Evolutionary conservation across 2,329 filamentous ascomycete species (phyloP).

Genomic region (Penicillium brasilianum): DNA sequence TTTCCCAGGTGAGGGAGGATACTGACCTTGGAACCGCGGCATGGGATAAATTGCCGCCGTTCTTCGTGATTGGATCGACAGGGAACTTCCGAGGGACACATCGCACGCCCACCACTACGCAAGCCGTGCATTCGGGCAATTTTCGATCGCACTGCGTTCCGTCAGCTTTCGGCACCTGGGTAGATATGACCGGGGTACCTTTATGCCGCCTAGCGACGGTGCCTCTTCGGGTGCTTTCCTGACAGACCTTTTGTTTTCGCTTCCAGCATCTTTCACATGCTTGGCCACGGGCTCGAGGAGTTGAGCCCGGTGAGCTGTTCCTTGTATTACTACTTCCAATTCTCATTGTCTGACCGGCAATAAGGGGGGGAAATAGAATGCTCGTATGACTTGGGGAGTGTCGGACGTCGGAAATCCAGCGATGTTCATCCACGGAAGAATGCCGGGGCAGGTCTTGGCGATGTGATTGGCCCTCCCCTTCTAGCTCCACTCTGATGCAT

Average conservation of each 20-base stretch:
- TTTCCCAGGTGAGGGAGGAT: background rate
- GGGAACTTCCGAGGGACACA: constrained; percentile 25
- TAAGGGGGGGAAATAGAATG: background rate
- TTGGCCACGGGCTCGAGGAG: constrained; percentile 26
- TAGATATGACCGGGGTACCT: background rate
- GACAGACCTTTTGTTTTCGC: constrained; percentile 39
- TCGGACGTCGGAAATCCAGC: background rate
- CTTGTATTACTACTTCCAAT: background rate
- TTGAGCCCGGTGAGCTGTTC: background rate
- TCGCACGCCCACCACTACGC: constrained; percentile 14
- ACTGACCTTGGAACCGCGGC: constrained; percentile 25
- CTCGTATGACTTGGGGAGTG: background rate
- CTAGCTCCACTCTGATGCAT: background rate
- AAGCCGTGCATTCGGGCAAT: constrained; percentile 26
- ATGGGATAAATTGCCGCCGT: constrained; percentile 25
- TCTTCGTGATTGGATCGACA: constrained; percentile 19
- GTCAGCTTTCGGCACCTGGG: background rate
- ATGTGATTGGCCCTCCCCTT: background rate
- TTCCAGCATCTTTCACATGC: constrained; percentile 42
- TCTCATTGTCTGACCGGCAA: background rate
- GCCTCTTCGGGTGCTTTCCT: background rate
- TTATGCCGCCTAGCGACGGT: background rate
- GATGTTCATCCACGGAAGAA: background rate
- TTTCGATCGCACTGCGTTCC: constrained; percentile 28
- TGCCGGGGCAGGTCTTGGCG: background rate